A percentile compares a stretch with the other conserved stretches of the same genome.
Evolutionary conservation across 441 rosid genomes (phyloP).

Genomic region (Erysimum cheiri): DNA sequence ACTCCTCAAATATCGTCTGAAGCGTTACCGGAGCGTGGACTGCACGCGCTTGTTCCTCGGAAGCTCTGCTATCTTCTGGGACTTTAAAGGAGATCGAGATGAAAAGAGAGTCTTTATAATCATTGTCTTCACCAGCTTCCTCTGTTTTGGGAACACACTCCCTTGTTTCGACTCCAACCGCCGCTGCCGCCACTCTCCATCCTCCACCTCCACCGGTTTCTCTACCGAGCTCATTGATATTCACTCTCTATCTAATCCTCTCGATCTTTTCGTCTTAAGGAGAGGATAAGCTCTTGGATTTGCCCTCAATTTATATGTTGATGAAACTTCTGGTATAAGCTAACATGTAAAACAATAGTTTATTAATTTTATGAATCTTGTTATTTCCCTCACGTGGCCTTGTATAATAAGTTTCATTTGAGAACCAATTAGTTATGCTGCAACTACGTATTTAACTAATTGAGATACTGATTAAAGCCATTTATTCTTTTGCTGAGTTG

Average conservation of each 20-base stretch:
- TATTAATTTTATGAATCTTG: slow-evolving; percentile 3
- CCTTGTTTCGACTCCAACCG: slow-evolving; percentile 39
- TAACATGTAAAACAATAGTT: not conserved
- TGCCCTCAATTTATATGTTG: slow-evolving; percentile 15
- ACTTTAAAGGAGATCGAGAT: slow-evolving; percentile 20
- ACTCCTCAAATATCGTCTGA: not conserved
- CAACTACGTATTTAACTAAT: slow-evolving; percentile 22
- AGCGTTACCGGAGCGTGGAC: slow-evolving; percentile 25
- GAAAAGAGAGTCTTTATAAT: slow-evolving; percentile 39
- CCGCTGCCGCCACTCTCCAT: slow-evolving; percentile 9
- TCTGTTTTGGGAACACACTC: slow-evolving; percentile 50
- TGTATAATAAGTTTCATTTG: not conserved
- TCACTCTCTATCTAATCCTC: slow-evolving; percentile 15
- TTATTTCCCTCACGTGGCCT: slow-evolving; percentile 22
- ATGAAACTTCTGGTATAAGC: slow-evolving; percentile 17
- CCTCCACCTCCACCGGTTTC: not conserved
- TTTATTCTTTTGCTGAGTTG: not conserved
- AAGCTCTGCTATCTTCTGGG: slow-evolving; percentile 6
- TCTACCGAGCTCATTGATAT: slow-evolving; percentile 11
- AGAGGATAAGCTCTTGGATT: not conserved
- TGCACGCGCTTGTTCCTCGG: slow-evolving; percentile 24
- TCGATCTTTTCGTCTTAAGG: slow-evolving; percentile 20
- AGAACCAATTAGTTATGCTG: slow-evolving; percentile 17
- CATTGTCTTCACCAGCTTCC: slow-evolving; percentile 48
- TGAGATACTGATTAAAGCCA: slow-evolving; percentile 35